phyloP scores from a whole-genome alignment of 805 yeast genomes.

The Lipomyces spencermartinsiae region DNA sequence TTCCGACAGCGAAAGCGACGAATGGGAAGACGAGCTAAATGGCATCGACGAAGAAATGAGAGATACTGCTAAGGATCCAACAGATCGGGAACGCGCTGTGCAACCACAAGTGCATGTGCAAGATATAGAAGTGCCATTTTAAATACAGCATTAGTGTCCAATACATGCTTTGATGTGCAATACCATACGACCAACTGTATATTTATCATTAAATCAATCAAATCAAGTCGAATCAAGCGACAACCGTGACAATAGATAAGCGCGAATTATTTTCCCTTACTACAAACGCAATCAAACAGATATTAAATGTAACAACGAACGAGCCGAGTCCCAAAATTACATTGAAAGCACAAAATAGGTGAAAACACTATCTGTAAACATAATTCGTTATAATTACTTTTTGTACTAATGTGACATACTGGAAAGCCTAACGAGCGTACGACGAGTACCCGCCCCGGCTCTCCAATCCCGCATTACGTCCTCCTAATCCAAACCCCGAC shows the following conservation, averaged over 20 bases:
- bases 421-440: neutral
- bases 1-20: slow-evolving; percentile 11
- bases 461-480: slow-evolving; percentile 16
- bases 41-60: slow-evolving; percentile 18
- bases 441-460: slow-evolving; percentile 13
- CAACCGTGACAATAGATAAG: neutral
- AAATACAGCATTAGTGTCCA: neutral
- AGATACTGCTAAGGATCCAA: slow-evolving; percentile 34
- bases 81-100: neutral
- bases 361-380: neutral
- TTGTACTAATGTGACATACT: neutral
- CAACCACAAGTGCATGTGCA: neutral
- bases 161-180: neutral
- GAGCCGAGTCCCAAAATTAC: slow-evolving; percentile 1
- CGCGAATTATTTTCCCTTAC: neutral
- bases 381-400: neutral
- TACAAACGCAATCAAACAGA: neutral
- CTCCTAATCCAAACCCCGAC: slow-evolving; percentile 16
- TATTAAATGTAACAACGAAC: neutral
- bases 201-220: neutral
- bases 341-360: neutral
- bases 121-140: neutral
- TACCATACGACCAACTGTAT: neutral
- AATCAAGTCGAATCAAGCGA: neutral
- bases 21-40: slow-evolving; percentile 35